Conservation (phyloP, 108 stramenopile species). For the Nitzschia inconspicua region DNA sequence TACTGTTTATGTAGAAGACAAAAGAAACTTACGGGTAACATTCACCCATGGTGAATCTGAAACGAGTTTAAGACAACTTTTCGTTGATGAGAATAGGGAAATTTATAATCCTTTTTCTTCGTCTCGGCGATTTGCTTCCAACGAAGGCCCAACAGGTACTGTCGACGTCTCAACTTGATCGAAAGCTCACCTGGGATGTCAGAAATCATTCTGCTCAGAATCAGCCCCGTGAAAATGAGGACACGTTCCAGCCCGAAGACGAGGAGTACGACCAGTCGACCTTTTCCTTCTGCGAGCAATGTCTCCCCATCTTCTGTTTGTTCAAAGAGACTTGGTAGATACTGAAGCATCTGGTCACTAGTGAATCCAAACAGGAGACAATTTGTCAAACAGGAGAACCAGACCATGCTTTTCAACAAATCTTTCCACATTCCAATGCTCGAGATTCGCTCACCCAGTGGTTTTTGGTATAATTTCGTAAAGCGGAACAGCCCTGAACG, state of each 20-base stretch:
- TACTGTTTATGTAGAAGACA: too few species aligned
- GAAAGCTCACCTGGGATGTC: slow-evolving; percentile 43
- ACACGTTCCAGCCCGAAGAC: slow-evolving; percentile 75
- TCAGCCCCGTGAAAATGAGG: slow-evolving; percentile 40
- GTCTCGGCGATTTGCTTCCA: too few species aligned
- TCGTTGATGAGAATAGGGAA: too few species aligned
- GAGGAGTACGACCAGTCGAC: slow-evolving; percentile 64
- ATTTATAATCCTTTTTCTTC: too few species aligned
- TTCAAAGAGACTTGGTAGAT: slow-evolving; percentile 60
- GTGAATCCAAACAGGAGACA: slow-evolving; percentile 78
- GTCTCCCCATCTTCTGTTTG: slow-evolving; percentile 36
- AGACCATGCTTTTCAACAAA: slow-evolving; percentile 52
- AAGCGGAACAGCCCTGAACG: slow-evolving; percentile 71
- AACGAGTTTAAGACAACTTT: too few species aligned
- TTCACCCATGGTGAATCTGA: too few species aligned
- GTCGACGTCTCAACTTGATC: slow-evolving; percentile 33
- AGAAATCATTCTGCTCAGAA: slow-evolving; percentile 36
- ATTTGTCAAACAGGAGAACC: slow-evolving; percentile 70
- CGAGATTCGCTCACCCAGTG: slow-evolving; percentile 17
- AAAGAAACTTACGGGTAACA: too few species aligned
- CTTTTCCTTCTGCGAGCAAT: slow-evolving; percentile 48
- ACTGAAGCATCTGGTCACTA: slow-evolving; percentile 69
- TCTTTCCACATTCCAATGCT: slow-evolving; percentile 70
- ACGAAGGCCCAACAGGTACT: slow-evolving; percentile 32
- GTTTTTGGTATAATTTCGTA: slow-evolving; percentile 47